Evolutionary conservation across 129 eudicot genomes (phyloP).

Genomic region (Flaveria ramosissima): DNA sequence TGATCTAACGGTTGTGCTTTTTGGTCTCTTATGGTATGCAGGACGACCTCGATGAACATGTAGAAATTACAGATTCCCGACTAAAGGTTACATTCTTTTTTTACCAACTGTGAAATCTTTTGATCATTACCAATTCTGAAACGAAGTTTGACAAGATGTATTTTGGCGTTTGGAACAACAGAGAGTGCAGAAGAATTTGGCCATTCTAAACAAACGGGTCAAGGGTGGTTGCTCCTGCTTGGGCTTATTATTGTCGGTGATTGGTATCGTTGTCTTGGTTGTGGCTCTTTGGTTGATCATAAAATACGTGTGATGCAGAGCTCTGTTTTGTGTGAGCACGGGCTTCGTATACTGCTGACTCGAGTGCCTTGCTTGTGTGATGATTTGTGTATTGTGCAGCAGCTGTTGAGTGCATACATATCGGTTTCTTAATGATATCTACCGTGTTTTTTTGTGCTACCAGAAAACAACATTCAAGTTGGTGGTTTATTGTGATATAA

Average conservation of each 20-base stretch:
- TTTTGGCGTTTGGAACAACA: constrained; percentile 29
- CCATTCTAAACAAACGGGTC: constrained; percentile 68
- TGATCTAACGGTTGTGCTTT: constrained; percentile 4
- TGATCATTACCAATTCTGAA: background rate
- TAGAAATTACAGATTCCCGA: constrained; percentile 80
- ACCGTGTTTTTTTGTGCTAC: constrained; percentile 21
- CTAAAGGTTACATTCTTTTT: constrained; percentile 58
- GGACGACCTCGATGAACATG: constrained; percentile 87
- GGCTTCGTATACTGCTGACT: constrained; percentile 28
- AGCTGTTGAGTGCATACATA: constrained; percentile 22
- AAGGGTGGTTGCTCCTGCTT: constrained; percentile 87
- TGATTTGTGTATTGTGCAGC: constrained; percentile 21
- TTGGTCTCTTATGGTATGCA: constrained; percentile 37
- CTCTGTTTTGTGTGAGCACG: constrained; percentile 23
- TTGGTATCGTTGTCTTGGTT: constrained; percentile 51
- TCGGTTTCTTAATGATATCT: constrained; percentile 21
- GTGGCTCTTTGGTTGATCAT: constrained; percentile 57
- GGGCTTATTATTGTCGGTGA: constrained; percentile 59
- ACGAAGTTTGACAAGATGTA: constrained; percentile 8
- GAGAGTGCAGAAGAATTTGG: constrained; percentile 76
- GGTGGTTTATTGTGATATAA: background rate
- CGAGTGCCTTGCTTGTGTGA: constrained; percentile 33
- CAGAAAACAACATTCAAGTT: constrained; percentile 1
- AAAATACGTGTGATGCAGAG: constrained; percentile 49
- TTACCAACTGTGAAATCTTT: background rate